These are phyloP conservation scores for Pugionium dolabratum DNA, from an alignment of 345 rosid genomes.

Conservation along the genomic window DNA sequence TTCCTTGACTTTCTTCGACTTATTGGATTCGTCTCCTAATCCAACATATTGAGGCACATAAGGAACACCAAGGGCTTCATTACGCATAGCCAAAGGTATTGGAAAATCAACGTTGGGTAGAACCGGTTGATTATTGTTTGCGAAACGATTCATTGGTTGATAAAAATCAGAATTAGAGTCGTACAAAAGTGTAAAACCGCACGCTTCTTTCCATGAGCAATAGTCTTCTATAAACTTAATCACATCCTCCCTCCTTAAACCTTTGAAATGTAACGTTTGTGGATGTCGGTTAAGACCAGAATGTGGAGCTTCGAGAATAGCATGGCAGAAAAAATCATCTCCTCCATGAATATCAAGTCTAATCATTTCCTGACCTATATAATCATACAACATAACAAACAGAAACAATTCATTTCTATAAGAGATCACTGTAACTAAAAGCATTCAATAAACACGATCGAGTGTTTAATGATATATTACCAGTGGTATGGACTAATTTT, in stretches of 20 bases:
- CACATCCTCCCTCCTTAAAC: constrained; percentile 3
- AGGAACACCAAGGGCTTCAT: not conserved
- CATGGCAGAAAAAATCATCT: constrained; percentile 32
- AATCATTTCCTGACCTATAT: not conserved
- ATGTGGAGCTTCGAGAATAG: not conserved
- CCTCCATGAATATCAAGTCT: constrained; percentile 21
- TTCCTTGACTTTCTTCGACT: not conserved
- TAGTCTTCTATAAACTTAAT: constrained; percentile 15
- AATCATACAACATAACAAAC: not conserved
- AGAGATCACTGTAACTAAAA: not conserved
- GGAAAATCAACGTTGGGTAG: not conserved
- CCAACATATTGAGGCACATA: not conserved
- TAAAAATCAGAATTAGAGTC: constrained; percentile 20
- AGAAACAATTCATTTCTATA: not conserved
- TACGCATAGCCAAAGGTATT: constrained; percentile 5
- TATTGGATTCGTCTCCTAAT: not conserved
- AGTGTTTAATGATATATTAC: not conserved
- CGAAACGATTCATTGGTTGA: constrained; percentile 10
- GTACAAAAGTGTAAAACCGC: not conserved
- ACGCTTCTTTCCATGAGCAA: not conserved
- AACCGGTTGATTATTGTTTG: not conserved
- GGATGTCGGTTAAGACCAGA: not conserved
- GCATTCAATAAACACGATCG: not conserved
- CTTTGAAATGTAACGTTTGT: not conserved
- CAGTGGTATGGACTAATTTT: constrained; percentile 4